Evolutionary conservation across 2,329 filamentous ascomycete species (phyloP).

Genomic region (Phialocephala sp.): DNA sequence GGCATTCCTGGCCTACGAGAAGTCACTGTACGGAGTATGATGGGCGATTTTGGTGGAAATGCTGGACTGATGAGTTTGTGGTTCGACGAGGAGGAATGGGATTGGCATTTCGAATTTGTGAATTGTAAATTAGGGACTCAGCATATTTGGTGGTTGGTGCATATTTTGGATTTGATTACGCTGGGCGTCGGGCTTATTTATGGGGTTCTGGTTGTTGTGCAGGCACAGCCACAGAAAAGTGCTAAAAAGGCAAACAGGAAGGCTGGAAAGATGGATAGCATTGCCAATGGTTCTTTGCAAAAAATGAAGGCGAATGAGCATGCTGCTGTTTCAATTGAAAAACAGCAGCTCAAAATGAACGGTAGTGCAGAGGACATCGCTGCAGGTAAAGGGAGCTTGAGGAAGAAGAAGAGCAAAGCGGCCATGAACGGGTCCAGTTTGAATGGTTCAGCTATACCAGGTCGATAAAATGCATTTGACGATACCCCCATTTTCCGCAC

Average conservation of each 20-base stretch:
- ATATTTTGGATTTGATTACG: constrained; percentile 65
- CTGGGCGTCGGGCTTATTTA: constrained; percentile 30
- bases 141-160: constrained; percentile 93
- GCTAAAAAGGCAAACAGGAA: neutral
- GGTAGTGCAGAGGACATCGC: neutral
- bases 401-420: constrained; percentile 12
- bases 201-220: constrained; percentile 2
- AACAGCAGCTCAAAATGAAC: neutral
- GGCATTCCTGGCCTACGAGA: constrained; percentile 75
- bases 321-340: neutral
- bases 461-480: neutral
- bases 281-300: neutral
- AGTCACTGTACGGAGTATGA: constrained; percentile 96
- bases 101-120: constrained; percentile 83
- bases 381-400: constrained; percentile 6
- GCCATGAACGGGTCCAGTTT: neutral
- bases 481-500: neutral
- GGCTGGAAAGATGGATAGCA: neutral
- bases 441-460: neutral
- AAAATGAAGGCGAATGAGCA: neutral
- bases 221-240: neutral
- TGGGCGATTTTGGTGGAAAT: constrained; percentile 95
- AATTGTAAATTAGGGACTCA: constrained; percentile 83
- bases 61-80: constrained; percentile 86
- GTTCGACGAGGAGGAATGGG: constrained; percentile 75